Evolutionary conservation across 306 rosid species (phyloP), one percentile per base, ranked within the genome.

Genomic region (Inga leiocalycina): DNA sequence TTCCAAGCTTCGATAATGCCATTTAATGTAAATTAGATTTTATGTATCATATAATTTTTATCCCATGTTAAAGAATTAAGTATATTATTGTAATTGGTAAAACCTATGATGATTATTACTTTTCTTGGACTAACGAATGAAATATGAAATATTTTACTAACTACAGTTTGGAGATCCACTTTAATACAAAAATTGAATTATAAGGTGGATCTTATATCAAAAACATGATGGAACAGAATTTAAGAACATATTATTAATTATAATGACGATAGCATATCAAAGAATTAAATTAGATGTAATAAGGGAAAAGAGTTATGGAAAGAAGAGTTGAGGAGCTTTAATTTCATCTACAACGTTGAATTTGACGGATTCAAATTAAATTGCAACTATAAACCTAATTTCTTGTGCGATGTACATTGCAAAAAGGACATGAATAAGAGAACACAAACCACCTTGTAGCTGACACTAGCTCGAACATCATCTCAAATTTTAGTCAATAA

Each of bases 351-450:
- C 86, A 64, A 27, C 74, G 69, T 56, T 35, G 70, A 54, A 49
- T n/a, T 20, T 20, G 62, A 56, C 62, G 12, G 71, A 79, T 67
- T 74, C 84, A 79, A 79, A 79, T 49, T 79, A 74, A 84, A 74
- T 49, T 74, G 37, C 54, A 49, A 66, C 37, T 43, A 27, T 24
- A 41, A 56, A 12, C 32, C 22, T 39, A 32, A 12, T 45, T 44
- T 41, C 35, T 22, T 61, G 45, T 43, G n/a, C 16, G 15, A 17
- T n/a, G 0, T 22, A 16, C 27, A 20, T 68, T 79, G 56, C 46
- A 69, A 37, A 37, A 45, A 79, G 62, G 62, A 73, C 83, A 73
- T 6, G 4, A 73, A 73, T 66, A 43, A 61, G 43, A 45, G 22
- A 69, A 76, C 82, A 76, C 9, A 76, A 39, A 75, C 54, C 76